Base-by-base conservation (phyloP, 2,329 filamentous ascomycete species). In the Fusarium brachygibbosum region DNA sequence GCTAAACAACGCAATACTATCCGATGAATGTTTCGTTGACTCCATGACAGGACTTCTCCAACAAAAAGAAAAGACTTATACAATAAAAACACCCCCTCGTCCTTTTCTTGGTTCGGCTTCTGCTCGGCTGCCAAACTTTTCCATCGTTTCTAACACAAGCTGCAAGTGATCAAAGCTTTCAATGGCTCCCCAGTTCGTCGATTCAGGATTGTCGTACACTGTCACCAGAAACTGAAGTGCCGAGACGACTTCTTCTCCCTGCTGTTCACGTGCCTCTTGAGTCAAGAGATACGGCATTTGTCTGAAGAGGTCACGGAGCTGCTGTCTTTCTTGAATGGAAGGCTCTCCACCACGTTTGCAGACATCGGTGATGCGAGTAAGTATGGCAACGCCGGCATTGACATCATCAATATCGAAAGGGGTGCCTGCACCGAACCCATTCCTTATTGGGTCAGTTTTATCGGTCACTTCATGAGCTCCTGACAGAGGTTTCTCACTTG, bases 241-340 rank as follows among this genome's bases (percentile, higher is more conserved):
- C 31, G 28, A 14, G 13, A 50, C 29, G 7, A 52, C 38, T 25
- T 59, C n/a, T 37, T 45, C 19, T 17, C 32, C 8, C 14, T 42
- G 32, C 37, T 42, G 52, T 28, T 35, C 9, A 8, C 31, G 21
- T 38, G 4, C 48, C 23, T 50, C 23, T 29, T 9, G 21, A 13
- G 66, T 70, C 45, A 71, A 44, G 13, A 70, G 58, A 19, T 40
- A 38, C 5, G 69, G 69, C 38, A 72, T 49, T 17, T 40, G 14
- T n/a, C 10, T 14, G 17, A 72, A 54, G 6, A 32, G 13, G 13
- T 31, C 25, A 40, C 28, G 44, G 31, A 70, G 19, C 21, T 54
- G 23, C 25, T 16, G 21, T 45, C 25, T 50, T 14, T 48, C 25
- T 28, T 48, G n/a, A 6, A 11, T 13, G 29, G 52, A 58, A 19